Conservation (phyloP, 768 basidiomycete genomes). For the Leccinum disarticulatum region DNA sequence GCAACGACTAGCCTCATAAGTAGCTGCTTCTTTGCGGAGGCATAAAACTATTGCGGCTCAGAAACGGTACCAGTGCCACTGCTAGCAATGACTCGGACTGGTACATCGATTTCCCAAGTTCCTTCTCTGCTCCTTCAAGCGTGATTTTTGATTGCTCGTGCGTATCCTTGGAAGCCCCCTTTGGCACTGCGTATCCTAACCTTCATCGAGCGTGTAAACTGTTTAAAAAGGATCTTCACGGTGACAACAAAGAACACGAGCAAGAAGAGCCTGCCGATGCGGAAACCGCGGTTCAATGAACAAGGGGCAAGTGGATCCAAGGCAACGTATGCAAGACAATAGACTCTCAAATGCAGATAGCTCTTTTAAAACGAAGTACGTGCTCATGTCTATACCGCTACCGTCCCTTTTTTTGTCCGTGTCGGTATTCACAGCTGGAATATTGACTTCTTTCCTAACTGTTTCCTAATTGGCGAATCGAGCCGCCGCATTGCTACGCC, state of each 20-base stretch:
- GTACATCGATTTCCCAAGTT: background rate
- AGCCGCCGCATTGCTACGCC: background rate
- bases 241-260: background rate
- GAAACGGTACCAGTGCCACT: background rate
- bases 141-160: background rate
- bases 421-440: background rate
- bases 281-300: background rate
- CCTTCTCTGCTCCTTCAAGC: background rate
- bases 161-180: too few species aligned
- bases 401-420: background rate
- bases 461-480: background rate
- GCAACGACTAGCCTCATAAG: too few species aligned
- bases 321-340: background rate
- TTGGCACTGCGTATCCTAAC: background rate
- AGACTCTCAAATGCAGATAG: background rate
- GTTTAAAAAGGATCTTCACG: background rate
- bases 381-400: background rate
- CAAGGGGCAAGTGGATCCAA: background rate
- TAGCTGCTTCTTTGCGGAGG: background rate
- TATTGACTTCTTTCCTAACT: background rate
- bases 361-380: background rate
- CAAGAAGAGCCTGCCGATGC: background rate
- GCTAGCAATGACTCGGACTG: background rate
- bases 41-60: background rate
- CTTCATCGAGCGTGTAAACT: background rate